Evolutionary conservation across 2,329 filamentous ascomycete species (phyloP).

Genomic region (Cladophialophora carrionii): DNA sequence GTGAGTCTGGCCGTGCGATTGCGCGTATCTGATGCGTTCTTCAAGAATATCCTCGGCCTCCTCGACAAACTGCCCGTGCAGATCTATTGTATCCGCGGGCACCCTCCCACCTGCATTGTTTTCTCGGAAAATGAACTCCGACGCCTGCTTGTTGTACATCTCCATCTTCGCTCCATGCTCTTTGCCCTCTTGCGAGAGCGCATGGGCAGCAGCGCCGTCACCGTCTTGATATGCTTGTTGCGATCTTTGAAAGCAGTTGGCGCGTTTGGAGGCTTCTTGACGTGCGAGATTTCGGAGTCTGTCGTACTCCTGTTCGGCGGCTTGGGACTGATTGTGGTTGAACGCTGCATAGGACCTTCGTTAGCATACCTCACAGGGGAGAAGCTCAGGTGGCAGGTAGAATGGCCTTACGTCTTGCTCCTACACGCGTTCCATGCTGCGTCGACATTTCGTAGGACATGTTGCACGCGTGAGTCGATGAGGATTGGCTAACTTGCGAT

Average conservation of each 20-base stretch:
- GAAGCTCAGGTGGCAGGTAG: neutral
- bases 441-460: constrained; percentile 50
- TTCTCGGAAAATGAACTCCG: constrained; percentile 91
- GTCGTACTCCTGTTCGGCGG: constrained; percentile 86
- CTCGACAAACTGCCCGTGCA: constrained; percentile 92
- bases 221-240: constrained; percentile 80
- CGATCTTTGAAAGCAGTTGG: constrained; percentile 75
- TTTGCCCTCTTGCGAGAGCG: constrained; percentile 83
- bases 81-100: constrained; percentile 80
- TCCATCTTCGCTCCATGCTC: constrained; percentile 81
- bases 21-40: constrained; percentile 78
- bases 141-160: constrained; percentile 85
- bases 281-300: constrained; percentile 82
- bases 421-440: constrained; percentile 44
- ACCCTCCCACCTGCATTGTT: constrained; percentile 83
- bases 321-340: constrained; percentile 68
- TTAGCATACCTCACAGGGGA: neutral
- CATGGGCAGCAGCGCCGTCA: constrained; percentile 81
- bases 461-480: constrained; percentile 10
- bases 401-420: constrained; percentile 34
- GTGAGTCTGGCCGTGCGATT: constrained; percentile 73
- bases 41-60: constrained; percentile 92
- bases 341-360: constrained; percentile 61
- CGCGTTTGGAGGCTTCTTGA: constrained; percentile 76
- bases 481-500: neutral